phyloP scores from a whole-genome alignment of 140 eudicot species.

The Stevia rebaudiana region DNA sequence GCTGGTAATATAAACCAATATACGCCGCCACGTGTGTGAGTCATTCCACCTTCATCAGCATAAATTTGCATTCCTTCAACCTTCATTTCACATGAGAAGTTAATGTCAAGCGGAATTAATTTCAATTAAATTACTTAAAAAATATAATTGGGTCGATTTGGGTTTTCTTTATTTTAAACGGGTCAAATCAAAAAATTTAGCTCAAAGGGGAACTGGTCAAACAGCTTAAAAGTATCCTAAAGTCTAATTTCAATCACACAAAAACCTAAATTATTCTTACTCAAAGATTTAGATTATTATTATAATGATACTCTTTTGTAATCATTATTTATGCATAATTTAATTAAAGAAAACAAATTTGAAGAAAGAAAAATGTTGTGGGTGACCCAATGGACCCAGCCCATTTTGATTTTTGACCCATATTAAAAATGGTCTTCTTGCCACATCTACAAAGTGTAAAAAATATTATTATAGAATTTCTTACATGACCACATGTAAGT shows the following conservation, averaged over 20 bases:
- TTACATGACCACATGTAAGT: constrained; percentile 74
- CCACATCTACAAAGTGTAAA: background rate
- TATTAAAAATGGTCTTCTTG: background rate
- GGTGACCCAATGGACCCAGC: background rate
- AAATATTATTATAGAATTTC: too few relatives aligned
- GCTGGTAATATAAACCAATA: constrained; percentile 74
- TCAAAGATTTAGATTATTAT: background rate
- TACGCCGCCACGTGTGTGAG: constrained; percentile 64
- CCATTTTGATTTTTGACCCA: background rate
- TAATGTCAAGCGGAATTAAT: background rate
- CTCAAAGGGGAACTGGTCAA: background rate
- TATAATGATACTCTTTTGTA: background rate
- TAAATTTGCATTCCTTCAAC: constrained; percentile 68
- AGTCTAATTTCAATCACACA: background rate
- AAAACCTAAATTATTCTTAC: background rate
- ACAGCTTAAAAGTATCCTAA: background rate
- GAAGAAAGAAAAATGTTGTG: background rate
- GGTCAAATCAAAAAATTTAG: background rate
- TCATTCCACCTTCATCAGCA: constrained; percentile 70
- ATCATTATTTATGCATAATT: background rate
- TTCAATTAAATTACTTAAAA: background rate
- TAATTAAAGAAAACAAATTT: background rate
- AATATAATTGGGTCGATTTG: background rate
- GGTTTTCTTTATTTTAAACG: background rate
- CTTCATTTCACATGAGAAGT: constrained; percentile 23